Evolutionary conservation across 768 basidiomycete genomes (phyloP).

Genomic region (Tylopilus intermedius): DNA sequence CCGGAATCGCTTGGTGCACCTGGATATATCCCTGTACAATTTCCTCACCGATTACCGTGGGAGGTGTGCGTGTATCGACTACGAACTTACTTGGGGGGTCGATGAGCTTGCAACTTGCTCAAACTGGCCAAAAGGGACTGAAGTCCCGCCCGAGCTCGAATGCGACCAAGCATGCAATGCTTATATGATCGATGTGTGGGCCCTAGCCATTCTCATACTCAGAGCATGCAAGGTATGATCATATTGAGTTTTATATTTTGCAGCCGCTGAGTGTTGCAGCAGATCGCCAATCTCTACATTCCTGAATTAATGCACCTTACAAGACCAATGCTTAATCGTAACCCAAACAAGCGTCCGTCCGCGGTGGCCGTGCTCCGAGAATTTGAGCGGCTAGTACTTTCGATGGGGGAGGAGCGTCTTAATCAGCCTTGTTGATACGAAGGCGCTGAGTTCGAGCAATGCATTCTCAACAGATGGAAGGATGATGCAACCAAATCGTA

Average conservation of each 20-base stretch:
- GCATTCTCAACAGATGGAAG: background rate
- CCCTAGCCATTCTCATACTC: slow-evolving; percentile 58
- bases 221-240: slow-evolving; percentile 57
- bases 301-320: slow-evolving; percentile 57
- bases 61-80: slow-evolving; percentile 70
- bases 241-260: background rate
- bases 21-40: slow-evolving; percentile 70
- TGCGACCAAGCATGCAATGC: slow-evolving; percentile 46
- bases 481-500: background rate
- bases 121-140: slow-evolving; percentile 48
- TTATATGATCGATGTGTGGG: slow-evolving; percentile 74
- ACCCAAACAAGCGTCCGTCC: slow-evolving; percentile 50
- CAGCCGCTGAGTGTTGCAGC: slow-evolving; percentile 5
- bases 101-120: slow-evolving; percentile 33
- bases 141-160: slow-evolving; percentile 68
- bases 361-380: slow-evolving; percentile 43
- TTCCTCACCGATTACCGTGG: slow-evolving; percentile 62
- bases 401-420: slow-evolving; percentile 35
- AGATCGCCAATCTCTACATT: slow-evolving; percentile 55
- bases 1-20: slow-evolving; percentile 55
- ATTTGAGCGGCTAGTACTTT: slow-evolving; percentile 47
- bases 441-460: background rate
- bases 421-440: slow-evolving; percentile 11
- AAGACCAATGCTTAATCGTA: slow-evolving; percentile 54
- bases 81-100: slow-evolving; percentile 59